Percentiles rank a stretch among this genome's conserved stretches.
phyloP scores from a whole-genome alignment of 495 filamentous ascomycete genomes.

The Tetracladium setigerum region DNA sequence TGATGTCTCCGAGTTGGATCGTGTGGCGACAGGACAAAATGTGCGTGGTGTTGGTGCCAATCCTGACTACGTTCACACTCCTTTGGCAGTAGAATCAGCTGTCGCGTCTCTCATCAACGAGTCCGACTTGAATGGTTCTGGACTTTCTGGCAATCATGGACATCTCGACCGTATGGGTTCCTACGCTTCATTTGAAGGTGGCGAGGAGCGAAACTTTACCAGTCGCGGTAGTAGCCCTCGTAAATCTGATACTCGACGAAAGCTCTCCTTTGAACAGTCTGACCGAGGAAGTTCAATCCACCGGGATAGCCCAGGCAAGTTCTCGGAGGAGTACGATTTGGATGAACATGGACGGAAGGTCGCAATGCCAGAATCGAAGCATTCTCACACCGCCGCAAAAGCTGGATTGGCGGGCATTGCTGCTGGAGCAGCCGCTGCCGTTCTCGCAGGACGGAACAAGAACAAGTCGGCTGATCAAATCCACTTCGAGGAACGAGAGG shows the following conservation, averaged over 20 bases:
- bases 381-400: constrained; percentile 39
- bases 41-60: constrained; percentile 63
- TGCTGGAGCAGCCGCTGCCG: constrained; percentile 39
- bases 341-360: constrained; percentile 48
- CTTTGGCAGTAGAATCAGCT: constrained; percentile 71
- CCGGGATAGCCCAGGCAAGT: constrained; percentile 19
- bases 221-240: constrained; percentile 19
- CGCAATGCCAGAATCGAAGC: constrained; percentile 23
- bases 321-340: constrained; percentile 38
- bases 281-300: constrained; percentile 13
- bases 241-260: constrained; percentile 9
- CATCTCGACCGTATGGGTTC: constrained; percentile 24
- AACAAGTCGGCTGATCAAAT: constrained; percentile 24
- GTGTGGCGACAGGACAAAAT: constrained; percentile 54
- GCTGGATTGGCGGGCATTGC: constrained; percentile 44
- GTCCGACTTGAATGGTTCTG: constrained; percentile 55
- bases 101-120: constrained; percentile 82
- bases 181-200: constrained; percentile 33
- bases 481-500: constrained; percentile 11
- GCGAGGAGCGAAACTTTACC: constrained; percentile 24
- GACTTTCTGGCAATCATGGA: constrained; percentile 14
- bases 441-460: constrained; percentile 30
- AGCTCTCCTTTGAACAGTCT: constrained; percentile 21
- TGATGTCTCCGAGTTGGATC: constrained; percentile 51
- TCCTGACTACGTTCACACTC: constrained; percentile 64